These are phyloP conservation scores for Pythium phragmiticola DNA, from an alignment of 352 stramenopile species.

Conservation along the genomic window DNA sequence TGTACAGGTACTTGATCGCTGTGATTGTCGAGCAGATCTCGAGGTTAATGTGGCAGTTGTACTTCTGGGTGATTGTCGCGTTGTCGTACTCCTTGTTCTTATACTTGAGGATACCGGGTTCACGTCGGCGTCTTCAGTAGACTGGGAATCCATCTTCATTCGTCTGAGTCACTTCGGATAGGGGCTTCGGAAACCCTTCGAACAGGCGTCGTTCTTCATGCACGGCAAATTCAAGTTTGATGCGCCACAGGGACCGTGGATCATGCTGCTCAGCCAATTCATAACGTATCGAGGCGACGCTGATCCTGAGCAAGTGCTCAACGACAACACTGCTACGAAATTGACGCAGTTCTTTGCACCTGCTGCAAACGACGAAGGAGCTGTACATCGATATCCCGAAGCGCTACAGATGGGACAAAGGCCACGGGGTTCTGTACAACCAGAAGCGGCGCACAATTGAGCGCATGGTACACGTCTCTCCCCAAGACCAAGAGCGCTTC, in stretches of 20 bases:
- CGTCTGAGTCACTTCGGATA: neutral
- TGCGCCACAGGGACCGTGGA: conserved; percentile 10
- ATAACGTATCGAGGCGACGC: neutral
- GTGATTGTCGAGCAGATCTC: conserved; percentile 36
- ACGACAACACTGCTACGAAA: neutral
- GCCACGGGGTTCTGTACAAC: neutral
- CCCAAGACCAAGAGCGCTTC: neutral
- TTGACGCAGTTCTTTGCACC: neutral
- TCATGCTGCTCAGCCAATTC: conserved; percentile 3
- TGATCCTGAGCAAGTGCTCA: conserved; percentile 1
- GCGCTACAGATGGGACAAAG: neutral
- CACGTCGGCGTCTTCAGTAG: neutral
- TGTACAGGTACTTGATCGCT: conserved; percentile 57
- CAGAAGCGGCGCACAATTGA: neutral
- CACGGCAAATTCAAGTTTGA: conserved; percentile 1
- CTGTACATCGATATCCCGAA: neutral
- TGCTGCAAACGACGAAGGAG: neutral
- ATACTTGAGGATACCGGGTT: neutral
- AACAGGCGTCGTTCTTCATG: conserved; percentile 6
- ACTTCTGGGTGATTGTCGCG: conserved; percentile 31
- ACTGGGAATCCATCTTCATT: conserved; percentile 2
- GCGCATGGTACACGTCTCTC: neutral
- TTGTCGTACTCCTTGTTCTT: conserved; percentile 7
- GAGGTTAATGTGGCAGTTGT: conserved; percentile 45
- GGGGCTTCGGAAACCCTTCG: conserved; percentile 8